Evolutionary conservation across 2,329 filamentous ascomycete species (phyloP), one percentile per base, ranked within the genome.

Genomic region (Aureobasidium leucospermi): DNA sequence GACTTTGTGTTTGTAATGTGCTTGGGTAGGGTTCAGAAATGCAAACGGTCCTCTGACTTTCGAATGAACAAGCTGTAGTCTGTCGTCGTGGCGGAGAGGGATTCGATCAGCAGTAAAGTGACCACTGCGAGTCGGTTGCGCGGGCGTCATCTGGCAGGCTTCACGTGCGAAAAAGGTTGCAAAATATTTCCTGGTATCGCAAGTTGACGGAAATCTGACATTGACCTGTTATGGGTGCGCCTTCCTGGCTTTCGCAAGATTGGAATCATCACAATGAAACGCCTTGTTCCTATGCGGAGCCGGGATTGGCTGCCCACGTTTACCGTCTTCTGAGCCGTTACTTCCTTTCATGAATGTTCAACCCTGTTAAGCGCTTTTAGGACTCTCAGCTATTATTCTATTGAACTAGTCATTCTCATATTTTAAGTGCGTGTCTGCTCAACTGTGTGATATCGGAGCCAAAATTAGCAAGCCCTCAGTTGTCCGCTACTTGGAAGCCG

Each of bases 21-120:
- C 76, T 57, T 67, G 67, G 1, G 80, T 83, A 4, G 80, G 79
- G 62, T 82, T 81, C 43, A 81, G 68, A 63, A 78, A 80, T 1
- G 68, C 60, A 23, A 81, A 62, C 9, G 79, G 76, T 0, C 79
- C 79, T 29, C 63, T 62, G 43, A 70, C 60, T 43, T 61, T 65
- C 36, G 65, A 48, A 13, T 64, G 41, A 32, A 68, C 61, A 52
- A 71, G 63, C 1, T 64, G 60, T 11, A 73, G 63, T 7, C 59
- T 38, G 7, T 61, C 23, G 16, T 65, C 58, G 41, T 68, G 46
- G 29, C 59, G 63, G 3, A 73, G 61, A 1, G 71, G 71, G 39
- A 69, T 60, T 36, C 61, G 68, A 4, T 65, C 59, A 16, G 64
- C 62, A 29, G 64, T 60, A 61, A 73, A 74, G 19, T 59, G 59